Conservation (phyloP, 371 early-diverging fungal species). For the Apophysomyces ossiformis region DNA sequence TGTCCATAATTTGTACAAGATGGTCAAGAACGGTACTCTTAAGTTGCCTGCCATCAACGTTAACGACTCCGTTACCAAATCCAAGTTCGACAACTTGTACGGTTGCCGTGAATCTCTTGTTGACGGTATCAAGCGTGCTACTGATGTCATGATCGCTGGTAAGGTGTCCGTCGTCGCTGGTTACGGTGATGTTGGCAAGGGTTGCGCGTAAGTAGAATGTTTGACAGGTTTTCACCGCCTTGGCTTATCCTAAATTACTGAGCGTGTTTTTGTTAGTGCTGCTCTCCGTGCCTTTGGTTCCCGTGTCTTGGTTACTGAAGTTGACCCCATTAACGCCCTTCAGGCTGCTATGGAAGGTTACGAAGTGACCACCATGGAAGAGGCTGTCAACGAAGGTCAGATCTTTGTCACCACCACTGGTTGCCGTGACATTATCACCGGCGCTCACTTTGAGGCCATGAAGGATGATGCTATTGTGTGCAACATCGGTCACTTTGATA, state of each 20-base stretch:
- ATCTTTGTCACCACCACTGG: slow-evolving; percentile 99
- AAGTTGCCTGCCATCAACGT: slow-evolving; percentile 98
- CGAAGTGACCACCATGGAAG: slow-evolving; percentile 98
- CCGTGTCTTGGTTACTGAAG: slow-evolving; percentile 95
- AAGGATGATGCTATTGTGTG: slow-evolving; percentile 98
- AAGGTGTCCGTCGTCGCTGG: slow-evolving; percentile 97
- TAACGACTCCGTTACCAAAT: slow-evolving; percentile 99
- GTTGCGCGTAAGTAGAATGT: slow-evolving; percentile 71
- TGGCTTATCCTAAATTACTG: neutral
- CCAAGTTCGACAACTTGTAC: slow-evolving; percentile 99
- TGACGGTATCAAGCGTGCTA: slow-evolving; percentile 99
- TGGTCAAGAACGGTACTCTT: slow-evolving; percentile 90
- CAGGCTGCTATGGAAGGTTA: slow-evolving; percentile 99
- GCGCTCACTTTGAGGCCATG: slow-evolving; percentile 88
- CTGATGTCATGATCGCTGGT: slow-evolving; percentile 99
- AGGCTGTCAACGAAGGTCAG: slow-evolving; percentile 86
- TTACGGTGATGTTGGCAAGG: slow-evolving; percentile 99
- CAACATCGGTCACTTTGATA: slow-evolving; percentile 99
- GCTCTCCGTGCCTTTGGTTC: slow-evolving; percentile 98
- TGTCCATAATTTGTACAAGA: slow-evolving; percentile 97
- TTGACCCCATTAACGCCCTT: slow-evolving; percentile 98
- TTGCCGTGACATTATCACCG: slow-evolving; percentile 96
- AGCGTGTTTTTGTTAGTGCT: slow-evolving; percentile 36
- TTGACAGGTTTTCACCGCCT: neutral
- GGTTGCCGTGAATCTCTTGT: slow-evolving; percentile 99